Evolutionary conservation across 768 basidiomycete genomes (phyloP).

Genomic region (Hypholoma sublateritium): DNA sequence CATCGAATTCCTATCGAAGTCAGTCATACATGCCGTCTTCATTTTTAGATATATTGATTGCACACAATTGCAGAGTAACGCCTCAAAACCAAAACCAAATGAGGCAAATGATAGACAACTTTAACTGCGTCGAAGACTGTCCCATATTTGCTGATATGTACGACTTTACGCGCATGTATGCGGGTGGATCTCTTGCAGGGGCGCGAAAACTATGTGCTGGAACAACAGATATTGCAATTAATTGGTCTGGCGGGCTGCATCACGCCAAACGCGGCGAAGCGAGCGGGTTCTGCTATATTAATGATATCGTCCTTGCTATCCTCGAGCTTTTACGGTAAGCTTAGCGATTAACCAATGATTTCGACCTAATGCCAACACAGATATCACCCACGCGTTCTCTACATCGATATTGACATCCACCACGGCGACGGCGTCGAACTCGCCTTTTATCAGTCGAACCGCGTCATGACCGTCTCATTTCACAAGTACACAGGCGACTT

Average conservation of each 20-base stretch:
- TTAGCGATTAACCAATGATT: neutral
- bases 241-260: conserved; percentile 98
- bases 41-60: neutral
- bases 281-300: conserved; percentile 98
- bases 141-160: conserved; percentile 95
- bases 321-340: conserved; percentile 83
- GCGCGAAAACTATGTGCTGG: conserved; percentile 86
- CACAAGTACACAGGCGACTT: conserved; percentile 99
- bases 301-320: conserved; percentile 94
- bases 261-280: conserved; percentile 98
- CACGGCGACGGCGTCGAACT: conserved; percentile 98
- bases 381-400: conserved; percentile 90
- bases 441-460: conserved; percentile 95
- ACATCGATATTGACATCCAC: conserved; percentile 99
- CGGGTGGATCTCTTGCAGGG: conserved; percentile 89
- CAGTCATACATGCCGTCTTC: conserved; percentile 18
- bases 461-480: conserved; percentile 99
- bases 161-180: conserved; percentile 92
- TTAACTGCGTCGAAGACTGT: conserved; percentile 97
- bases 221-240: conserved; percentile 93
- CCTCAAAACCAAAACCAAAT: conserved; percentile 70
- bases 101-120: conserved; percentile 76
- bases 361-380: conserved; percentile 37
- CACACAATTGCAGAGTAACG: conserved; percentile 60
- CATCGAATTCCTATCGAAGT: conserved; percentile 93